A percentile compares a stretch with the other conserved stretches of the same genome.
These are phyloP conservation scores for Dactylella cylindrospora DNA, from an alignment of 2,329 filamentous ascomycete genomes.

Conservation along the genomic window DNA sequence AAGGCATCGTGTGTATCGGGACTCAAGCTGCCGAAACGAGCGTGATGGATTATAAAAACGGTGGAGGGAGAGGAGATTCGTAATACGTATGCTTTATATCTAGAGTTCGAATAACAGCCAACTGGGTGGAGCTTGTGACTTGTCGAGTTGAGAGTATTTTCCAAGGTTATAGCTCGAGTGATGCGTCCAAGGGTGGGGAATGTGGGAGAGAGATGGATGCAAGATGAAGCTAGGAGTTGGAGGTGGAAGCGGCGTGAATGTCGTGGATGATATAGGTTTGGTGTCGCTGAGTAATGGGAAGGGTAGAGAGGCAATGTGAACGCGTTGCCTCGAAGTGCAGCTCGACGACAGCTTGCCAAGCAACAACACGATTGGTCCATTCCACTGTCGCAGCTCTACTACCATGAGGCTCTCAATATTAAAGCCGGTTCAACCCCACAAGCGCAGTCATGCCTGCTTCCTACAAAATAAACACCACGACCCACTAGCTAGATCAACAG, in stretches of 20 bases:
- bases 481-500: not conserved
- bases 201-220: constrained; percentile 9
- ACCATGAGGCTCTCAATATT: not conserved
- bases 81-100: too few relatives aligned
- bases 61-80: too few relatives aligned
- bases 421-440: not conserved
- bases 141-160: too few relatives aligned
- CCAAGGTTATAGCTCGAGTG: too few relatives aligned
- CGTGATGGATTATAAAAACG: too few relatives aligned
- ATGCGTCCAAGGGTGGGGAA: constrained; percentile 12
- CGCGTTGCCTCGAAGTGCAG: constrained; percentile 35
- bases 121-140: too few relatives aligned
- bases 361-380: constrained; percentile 21
- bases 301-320: constrained; percentile 13
- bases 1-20: constrained; percentile 67
- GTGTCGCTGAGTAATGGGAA: constrained; percentile 40
- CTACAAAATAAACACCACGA: not conserved
- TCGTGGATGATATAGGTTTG: constrained; percentile 19
- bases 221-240: constrained; percentile 25
- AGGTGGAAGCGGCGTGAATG: constrained; percentile 13
- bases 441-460: not conserved
- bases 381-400: too few relatives aligned
- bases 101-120: too few relatives aligned
- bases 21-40: too few relatives aligned
- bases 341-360: constrained; percentile 35